These are phyloP conservation scores for Kurtzmaniella quercitrusa DNA, from an alignment of 1,139 yeast species.

Conservation along the genomic window DNA sequence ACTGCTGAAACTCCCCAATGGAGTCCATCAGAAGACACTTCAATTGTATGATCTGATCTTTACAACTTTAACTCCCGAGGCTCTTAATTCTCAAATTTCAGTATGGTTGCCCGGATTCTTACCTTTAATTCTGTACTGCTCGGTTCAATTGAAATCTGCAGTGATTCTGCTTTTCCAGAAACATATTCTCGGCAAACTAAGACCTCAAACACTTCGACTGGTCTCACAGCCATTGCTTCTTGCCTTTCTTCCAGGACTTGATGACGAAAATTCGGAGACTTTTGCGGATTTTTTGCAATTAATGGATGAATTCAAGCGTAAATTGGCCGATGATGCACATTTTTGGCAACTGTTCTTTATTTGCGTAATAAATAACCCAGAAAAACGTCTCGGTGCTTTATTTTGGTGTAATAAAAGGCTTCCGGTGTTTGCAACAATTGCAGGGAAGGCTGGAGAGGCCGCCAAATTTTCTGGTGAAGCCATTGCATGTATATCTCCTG, in stretches of 20 bases:
- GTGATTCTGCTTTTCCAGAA: constrained; percentile 58
- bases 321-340: constrained; percentile 61
- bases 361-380: constrained; percentile 73
- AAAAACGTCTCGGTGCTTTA: constrained; percentile 77
- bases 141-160: constrained; percentile 81
- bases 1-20: constrained; percentile 80
- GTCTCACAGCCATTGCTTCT: constrained; percentile 68
- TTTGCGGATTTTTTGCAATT: constrained; percentile 58
- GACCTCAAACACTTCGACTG: constrained; percentile 44
- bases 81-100: constrained; percentile 48
- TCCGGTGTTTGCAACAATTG: constrained; percentile 44
- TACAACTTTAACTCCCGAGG: constrained; percentile 49
- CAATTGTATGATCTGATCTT: constrained; percentile 73
- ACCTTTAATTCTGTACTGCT: constrained; percentile 82
- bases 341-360: constrained; percentile 86
- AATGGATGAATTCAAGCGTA: constrained; percentile 56
- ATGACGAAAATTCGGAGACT: constrained; percentile 85
- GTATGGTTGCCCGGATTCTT: constrained; percentile 89
- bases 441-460: constrained; percentile 5
- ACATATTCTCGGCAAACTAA: constrained; percentile 48
- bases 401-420: constrained; percentile 67
- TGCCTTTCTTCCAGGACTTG: constrained; percentile 81
- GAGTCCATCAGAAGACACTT: constrained; percentile 87
- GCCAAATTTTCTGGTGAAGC: constrained; percentile 49
- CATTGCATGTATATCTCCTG: constrained; percentile 60